A percentile compares a stretch with the other conserved stretches of the same genome.
phyloP scores from a whole-genome alignment of 345 rosid species.

The Heritiera littoralis region DNA sequence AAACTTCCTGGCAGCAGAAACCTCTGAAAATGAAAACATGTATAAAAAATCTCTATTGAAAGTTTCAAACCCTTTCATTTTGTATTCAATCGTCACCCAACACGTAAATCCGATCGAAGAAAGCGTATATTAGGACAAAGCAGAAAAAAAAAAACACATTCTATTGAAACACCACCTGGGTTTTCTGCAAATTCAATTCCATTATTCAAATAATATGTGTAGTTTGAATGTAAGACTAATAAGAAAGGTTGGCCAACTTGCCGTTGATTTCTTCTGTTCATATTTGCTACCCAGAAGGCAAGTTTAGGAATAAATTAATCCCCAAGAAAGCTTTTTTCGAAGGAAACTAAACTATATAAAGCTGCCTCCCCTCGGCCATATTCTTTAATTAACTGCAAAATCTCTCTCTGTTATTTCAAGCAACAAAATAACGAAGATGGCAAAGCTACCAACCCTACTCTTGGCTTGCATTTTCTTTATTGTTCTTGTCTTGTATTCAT shows the following conservation, averaged over 20 bases:
- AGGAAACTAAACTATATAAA: background rate
- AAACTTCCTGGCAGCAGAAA: no score
- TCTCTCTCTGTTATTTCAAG: background rate
- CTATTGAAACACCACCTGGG: no score
- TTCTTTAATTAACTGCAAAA: no score
- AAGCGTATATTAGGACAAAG: background rate
- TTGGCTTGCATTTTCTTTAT: conserved; percentile 24
- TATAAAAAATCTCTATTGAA: no score
- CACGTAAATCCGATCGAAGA: background rate
- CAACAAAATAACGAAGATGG: conserved; percentile 19
- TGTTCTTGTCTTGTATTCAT: conserved; percentile 20
- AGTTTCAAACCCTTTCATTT: no score
- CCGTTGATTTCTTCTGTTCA: conserved; percentile 10
- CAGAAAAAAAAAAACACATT: background rate
- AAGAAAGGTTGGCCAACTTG: background rate
- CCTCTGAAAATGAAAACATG: no score
- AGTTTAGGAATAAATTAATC: background rate
- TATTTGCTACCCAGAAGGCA: background rate
- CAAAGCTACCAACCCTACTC: conserved; percentile 24
- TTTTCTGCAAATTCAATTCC: no score
- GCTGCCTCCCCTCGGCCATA: background rate
- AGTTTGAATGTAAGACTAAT: background rate
- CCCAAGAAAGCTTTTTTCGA: background rate
- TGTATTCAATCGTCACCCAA: background rate
- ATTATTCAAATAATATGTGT: no score